Evolutionary conservation across 2,329 filamentous ascomycete species (phyloP).

Genomic region (Didymellaceae sp.): DNA sequence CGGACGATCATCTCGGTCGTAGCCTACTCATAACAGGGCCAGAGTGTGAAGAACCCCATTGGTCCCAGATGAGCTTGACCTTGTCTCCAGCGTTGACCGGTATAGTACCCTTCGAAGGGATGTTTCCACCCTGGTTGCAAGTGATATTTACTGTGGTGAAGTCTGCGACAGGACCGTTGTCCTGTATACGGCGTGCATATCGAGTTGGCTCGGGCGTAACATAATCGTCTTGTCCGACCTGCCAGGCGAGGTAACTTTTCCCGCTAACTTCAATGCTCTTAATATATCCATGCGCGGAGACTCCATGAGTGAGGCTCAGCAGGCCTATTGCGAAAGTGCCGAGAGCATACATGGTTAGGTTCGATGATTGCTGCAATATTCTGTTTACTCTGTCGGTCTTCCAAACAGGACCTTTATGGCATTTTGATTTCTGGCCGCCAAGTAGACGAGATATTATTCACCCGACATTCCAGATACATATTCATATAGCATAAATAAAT

Average conservation of each 20-base stretch:
- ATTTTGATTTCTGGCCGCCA: no score
- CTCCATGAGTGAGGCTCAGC: background rate
- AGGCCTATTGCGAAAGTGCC: background rate
- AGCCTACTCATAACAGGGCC: slow-evolving; percentile 41
- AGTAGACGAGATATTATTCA: background rate
- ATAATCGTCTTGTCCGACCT: slow-evolving; percentile 24
- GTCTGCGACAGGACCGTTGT: slow-evolving; percentile 26
- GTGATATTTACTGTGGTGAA: slow-evolving; percentile 27
- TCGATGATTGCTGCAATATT: no score
- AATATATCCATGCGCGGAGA: slow-evolving; percentile 20
- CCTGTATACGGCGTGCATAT: slow-evolving; percentile 24
- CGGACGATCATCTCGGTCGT: no score
- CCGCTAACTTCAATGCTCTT: slow-evolving; percentile 26
- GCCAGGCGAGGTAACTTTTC: slow-evolving; percentile 24
- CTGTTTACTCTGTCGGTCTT: no score
- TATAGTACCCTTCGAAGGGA: slow-evolving; percentile 26
- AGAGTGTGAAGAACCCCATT: slow-evolving; percentile 40
- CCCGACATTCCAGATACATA: background rate
- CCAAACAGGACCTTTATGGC: no score
- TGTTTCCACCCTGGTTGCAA: slow-evolving; percentile 34
- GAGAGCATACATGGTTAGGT: background rate
- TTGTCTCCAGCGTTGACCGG: slow-evolving; percentile 31
- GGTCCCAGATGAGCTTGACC: slow-evolving; percentile 44
- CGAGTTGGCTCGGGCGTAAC: slow-evolving; percentile 23
- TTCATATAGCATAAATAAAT: background rate